phyloP scores from a whole-genome alignment of 2,329 filamentous ascomycete genomes.

The Colletotrichum godetiae region DNA sequence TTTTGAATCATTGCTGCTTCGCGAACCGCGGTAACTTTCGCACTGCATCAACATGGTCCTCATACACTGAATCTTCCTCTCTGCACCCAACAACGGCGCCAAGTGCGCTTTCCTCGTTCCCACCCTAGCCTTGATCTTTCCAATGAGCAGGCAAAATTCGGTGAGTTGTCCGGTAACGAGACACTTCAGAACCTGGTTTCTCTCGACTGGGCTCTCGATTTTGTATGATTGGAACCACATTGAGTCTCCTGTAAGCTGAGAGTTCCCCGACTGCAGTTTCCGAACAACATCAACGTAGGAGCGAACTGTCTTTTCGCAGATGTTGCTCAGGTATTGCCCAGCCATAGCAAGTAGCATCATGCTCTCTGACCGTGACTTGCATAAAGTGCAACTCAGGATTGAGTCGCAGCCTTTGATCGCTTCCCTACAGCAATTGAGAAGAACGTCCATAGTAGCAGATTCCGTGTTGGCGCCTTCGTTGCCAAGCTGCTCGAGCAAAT shows the following conservation, averaged over 20 bases:
- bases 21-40: background rate
- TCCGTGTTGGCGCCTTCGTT: constrained; percentile 20
- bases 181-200: background rate
- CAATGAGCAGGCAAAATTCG: constrained; percentile 8
- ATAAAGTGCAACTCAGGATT: background rate
- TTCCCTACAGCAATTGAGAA: constrained; percentile 14
- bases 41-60: constrained; percentile 11
- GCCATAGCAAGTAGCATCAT: constrained; percentile 27
- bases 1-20: too few relatives aligned
- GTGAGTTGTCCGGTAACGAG: constrained; percentile 1
- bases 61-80: constrained; percentile 12
- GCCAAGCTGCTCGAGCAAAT: constrained; percentile 3
- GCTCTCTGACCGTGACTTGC: constrained; percentile 15
- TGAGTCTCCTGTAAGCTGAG: background rate
- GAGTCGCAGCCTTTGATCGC: constrained; percentile 18
- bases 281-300: background rate
- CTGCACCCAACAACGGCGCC: background rate
- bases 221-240: constrained; percentile 20
- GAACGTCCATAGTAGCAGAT: background rate
- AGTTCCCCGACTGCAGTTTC: background rate
- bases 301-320: constrained; percentile 19
- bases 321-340: constrained; percentile 15
- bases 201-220: constrained; percentile 7
- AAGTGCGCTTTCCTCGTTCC: constrained; percentile 11
- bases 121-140: constrained; percentile 11